A percentile compares a stretch with the other conserved stretches of the same genome.
Evolutionary conservation across 2,329 filamentous ascomycete species (phyloP).

Genomic region (Tolypocladium pustulatum): DNA sequence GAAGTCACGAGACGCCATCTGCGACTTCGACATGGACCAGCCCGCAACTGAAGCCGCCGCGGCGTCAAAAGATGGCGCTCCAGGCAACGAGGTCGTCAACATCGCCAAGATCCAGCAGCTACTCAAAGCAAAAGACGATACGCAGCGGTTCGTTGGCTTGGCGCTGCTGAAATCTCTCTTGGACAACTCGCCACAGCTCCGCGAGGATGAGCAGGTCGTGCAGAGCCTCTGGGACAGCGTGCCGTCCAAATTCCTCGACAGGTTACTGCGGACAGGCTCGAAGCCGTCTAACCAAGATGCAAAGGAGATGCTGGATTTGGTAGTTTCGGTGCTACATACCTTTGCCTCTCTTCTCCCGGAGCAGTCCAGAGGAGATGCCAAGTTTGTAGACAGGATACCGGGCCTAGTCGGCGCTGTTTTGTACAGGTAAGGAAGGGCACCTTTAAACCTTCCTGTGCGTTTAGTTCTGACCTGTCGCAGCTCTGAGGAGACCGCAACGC

Average conservation of each 20-base stretch:
- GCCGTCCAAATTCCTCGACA: conserved; percentile 52
- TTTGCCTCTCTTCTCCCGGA: conserved; percentile 49
- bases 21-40: neutral
- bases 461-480: conserved; percentile 18
- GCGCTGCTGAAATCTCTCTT: conserved; percentile 56
- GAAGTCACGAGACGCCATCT: neutral
- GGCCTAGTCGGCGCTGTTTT: conserved; percentile 41
- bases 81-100: conserved; percentile 9
- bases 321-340: conserved; percentile 51
- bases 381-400: conserved; percentile 42
- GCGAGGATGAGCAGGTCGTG: conserved; percentile 34
- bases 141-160: conserved; percentile 56
- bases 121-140: conserved; percentile 52
- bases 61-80: conserved; percentile 1
- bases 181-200: conserved; percentile 45
- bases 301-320: conserved; percentile 52
- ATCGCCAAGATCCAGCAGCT: conserved; percentile 42
- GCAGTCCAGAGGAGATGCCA: conserved; percentile 28
- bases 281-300: conserved; percentile 31
- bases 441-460: too few species aligned
- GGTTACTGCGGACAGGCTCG: conserved; percentile 46
- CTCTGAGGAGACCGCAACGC: conserved; percentile 37
- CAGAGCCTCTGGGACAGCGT: conserved; percentile 48
- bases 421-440: conserved; percentile 35
- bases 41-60: neutral